Conservation (phyloP, 495 filamentous ascomycete species). For the Penicillium subrubescens region DNA sequence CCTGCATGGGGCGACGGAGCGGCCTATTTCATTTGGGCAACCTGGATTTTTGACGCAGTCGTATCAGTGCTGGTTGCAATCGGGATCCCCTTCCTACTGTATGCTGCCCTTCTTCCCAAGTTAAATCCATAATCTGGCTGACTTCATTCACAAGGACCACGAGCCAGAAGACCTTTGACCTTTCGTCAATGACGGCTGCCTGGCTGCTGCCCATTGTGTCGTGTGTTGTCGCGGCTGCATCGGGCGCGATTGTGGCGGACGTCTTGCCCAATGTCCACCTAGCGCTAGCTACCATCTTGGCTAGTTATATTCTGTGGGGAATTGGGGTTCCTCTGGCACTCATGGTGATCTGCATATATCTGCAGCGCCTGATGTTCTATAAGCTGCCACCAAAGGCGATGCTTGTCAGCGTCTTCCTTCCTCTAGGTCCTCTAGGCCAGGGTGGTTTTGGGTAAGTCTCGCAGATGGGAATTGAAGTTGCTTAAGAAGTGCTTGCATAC, state of each 20-base stretch:
- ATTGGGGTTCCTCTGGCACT: conserved; percentile 51
- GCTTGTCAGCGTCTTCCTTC: conserved; percentile 56
- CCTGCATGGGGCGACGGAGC: conserved; percentile 42
- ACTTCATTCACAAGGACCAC: neutral
- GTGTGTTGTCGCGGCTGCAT: conserved; percentile 50
- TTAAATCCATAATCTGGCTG: neutral
- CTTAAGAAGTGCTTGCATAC: too few relatives aligned
- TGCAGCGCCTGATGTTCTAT: conserved; percentile 52
- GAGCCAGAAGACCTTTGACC: conserved; percentile 13
- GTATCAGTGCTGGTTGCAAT: conserved; percentile 6
- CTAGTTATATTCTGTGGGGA: conserved; percentile 55
- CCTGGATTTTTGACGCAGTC: conserved; percentile 56
- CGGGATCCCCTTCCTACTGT: conserved; percentile 41
- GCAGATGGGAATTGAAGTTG: too few relatives aligned
- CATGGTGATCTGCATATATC: conserved; percentile 53
- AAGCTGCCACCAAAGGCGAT: conserved; percentile 51
- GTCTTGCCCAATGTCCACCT: conserved; percentile 41
- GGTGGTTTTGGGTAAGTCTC: conserved; percentile 32
- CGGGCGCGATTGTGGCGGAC: conserved; percentile 50
- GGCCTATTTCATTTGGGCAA: conserved; percentile 36
- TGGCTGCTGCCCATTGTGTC: conserved; percentile 56
- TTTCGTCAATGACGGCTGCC: conserved; percentile 50
- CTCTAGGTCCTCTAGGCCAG: conserved; percentile 55
- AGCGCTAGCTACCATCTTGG: conserved; percentile 50
- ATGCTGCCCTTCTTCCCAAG: conserved; percentile 11